Conservation (phyloP, 148 eudicot species). For the Rheum nobile region DNA sequence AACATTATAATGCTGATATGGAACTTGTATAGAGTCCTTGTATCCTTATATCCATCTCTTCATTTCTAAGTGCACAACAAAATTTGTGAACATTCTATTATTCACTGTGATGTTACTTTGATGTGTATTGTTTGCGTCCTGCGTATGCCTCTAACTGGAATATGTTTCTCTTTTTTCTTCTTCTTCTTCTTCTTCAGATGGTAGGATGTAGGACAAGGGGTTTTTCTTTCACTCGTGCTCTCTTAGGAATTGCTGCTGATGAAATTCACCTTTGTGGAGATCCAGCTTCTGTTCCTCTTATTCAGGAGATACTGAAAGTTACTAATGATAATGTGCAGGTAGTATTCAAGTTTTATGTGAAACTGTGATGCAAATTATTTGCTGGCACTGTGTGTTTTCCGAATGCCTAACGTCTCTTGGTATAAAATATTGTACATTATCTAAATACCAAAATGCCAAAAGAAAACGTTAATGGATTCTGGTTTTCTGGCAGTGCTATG, state of each 20-base stretch:
- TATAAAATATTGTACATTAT: not conserved
- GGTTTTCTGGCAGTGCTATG: not conserved
- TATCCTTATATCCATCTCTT: not conserved
- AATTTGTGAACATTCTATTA: not conserved
- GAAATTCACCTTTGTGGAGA: slow-evolving; percentile 97
- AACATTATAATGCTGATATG: not conserved
- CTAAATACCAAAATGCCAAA: not conserved
- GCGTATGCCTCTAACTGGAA: not conserved
- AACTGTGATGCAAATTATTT: not conserved
- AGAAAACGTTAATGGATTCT: not conserved
- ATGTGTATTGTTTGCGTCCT: not conserved
- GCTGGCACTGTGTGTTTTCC: not conserved
- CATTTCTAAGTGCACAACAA: not conserved
- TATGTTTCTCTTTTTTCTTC: not conserved
- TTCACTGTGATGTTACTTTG: not conserved
- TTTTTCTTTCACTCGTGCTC: slow-evolving; percentile 95
- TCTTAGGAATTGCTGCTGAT: slow-evolving; percentile 72
- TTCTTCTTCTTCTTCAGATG: slow-evolving; percentile 39
- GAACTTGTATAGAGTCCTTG: not conserved
- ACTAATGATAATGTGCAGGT: slow-evolving; percentile 75
- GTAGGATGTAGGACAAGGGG: slow-evolving; percentile 76
- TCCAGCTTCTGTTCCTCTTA: slow-evolving; percentile 83
- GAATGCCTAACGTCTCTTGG: not conserved
- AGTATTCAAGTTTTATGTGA: slow-evolving; percentile 7
- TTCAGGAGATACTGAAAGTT: slow-evolving; percentile 70